These are phyloP conservation scores for Myxozyma mucilagina DNA, from an alignment of 805 yeast genomes.

Conservation along the genomic window DNA sequence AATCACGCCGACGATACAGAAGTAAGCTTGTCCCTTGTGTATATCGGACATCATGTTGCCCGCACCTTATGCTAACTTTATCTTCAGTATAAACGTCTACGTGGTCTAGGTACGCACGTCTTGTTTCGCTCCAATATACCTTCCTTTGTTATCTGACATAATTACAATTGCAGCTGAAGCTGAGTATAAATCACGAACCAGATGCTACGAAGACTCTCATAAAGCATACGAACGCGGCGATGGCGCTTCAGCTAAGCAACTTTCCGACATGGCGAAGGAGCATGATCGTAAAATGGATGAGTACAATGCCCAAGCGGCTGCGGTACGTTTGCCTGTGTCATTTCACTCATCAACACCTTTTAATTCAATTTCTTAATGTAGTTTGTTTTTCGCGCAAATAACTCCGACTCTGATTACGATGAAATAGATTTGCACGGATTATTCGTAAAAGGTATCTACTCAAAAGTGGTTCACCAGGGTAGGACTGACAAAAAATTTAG, in stretches of 20 bases:
- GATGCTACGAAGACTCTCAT: constrained; percentile 68
- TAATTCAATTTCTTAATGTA: background rate
- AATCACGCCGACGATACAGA: constrained; percentile 44
- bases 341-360: background rate
- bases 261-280: constrained; percentile 67
- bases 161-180: constrained; percentile 54
- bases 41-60: background rate
- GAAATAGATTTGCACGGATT: constrained; percentile 95
- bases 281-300: constrained; percentile 62
- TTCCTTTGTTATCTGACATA: background rate
- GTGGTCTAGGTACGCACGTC: constrained; percentile 45
- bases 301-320: constrained; percentile 77
- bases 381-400: constrained; percentile 83
- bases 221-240: constrained; percentile 75
- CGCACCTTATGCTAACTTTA: background rate
- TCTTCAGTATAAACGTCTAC: constrained; percentile 55
- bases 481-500: constrained; percentile 40
- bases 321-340: constrained; percentile 12
- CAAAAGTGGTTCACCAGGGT: background rate
- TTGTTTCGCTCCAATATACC: background rate
- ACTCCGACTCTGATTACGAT: constrained; percentile 77
- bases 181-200: constrained; percentile 58
- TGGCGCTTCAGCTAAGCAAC: constrained; percentile 66
- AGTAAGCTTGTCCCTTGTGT: background rate
- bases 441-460: constrained; percentile 54